Evolutionary conservation across 352 stramenopile species (phyloP).

Genomic region (Phytophthora agathidicida): DNA sequence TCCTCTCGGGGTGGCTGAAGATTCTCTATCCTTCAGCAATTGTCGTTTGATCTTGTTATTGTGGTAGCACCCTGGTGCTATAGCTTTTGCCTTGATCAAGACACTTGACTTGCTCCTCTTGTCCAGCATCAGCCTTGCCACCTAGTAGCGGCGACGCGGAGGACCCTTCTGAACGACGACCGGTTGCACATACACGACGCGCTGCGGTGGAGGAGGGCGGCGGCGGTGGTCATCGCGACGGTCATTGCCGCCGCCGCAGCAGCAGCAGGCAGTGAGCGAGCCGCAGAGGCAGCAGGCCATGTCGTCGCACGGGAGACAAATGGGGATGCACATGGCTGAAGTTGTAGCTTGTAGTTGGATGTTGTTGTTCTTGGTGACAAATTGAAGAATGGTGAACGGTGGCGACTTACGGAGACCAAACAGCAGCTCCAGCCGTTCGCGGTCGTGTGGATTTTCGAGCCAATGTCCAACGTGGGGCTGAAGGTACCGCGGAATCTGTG

Average conservation of each 20-base stretch:
- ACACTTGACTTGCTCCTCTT: neutral
- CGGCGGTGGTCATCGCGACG: constrained; percentile 23
- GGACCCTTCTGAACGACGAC: constrained; percentile 33
- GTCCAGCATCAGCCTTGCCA: neutral
- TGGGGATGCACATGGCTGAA: constrained; percentile 33
- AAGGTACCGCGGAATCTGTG: constrained; percentile 18
- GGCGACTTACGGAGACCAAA: constrained; percentile 16
- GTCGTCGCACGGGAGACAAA: constrained; percentile 38
- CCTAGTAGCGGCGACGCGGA: constrained; percentile 15
- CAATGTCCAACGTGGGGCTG: constrained; percentile 32
- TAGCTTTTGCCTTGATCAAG: no score
- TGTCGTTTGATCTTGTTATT: neutral
- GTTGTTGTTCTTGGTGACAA: constrained; percentile 4
- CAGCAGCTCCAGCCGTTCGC: constrained; percentile 5
- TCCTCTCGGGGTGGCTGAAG: no score
- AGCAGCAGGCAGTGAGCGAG: constrained; percentile 37
- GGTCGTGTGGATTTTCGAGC: constrained; percentile 19
- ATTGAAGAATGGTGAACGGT: constrained; percentile 22
- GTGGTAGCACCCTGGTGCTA: neutral
- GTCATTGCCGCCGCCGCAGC: constrained; percentile 25
- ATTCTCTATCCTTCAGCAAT: no score
- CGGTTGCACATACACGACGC: constrained; percentile 44
- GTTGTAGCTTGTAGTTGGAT: neutral
- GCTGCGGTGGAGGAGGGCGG: constrained; percentile 14
- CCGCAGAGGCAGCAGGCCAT: constrained; percentile 41